Percentiles rank a stretch among this genome's conserved stretches.
These are phyloP conservation scores for Chaetomium tenue DNA, from an alignment of 495 filamentous ascomycete genomes.

Conservation along the genomic window DNA sequence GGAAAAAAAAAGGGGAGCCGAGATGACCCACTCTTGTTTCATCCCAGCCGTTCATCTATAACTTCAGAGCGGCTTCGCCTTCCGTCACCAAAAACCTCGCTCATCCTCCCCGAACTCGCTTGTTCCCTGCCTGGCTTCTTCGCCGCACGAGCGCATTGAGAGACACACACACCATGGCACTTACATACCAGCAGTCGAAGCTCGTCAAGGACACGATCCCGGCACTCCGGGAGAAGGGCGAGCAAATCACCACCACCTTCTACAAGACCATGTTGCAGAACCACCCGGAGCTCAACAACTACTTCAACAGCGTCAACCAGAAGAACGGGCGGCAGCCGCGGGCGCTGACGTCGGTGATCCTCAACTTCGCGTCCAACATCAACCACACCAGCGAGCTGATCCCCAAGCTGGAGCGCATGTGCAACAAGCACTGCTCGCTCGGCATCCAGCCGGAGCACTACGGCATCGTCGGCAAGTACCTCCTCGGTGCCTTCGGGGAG, in stretches of 20 bases:
- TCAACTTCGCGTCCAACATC: conserved; percentile 69
- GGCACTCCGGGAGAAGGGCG: conserved; percentile 60
- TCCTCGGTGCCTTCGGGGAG: conserved; percentile 63
- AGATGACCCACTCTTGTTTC: conserved; percentile 3
- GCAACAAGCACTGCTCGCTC: conserved; percentile 71
- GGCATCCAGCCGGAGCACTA: conserved; percentile 69
- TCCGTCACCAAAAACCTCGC: background rate
- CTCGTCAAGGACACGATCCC: conserved; percentile 49
- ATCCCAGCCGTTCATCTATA: background rate
- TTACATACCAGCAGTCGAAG: conserved; percentile 43
- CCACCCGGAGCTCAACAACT: conserved; percentile 61
- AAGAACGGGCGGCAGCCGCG: conserved; percentile 63
- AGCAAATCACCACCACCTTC: conserved; percentile 63
- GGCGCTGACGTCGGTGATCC: conserved; percentile 63
- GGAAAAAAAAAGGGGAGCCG: background rate
- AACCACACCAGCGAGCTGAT: conserved; percentile 63
- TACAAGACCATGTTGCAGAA: conserved; percentile 65
- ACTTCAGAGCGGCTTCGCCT: background rate
- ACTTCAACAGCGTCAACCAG: conserved; percentile 72
- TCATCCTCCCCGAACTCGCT: background rate
- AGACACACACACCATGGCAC: conserved; percentile 44
- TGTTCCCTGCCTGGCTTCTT: conserved; percentile 1
- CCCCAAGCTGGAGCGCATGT: conserved; percentile 66
- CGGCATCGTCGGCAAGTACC: conserved; percentile 63
- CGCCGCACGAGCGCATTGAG: background rate